These are phyloP conservation scores for Cucumis melo DNA, from an alignment of 306 rosid species.

Conservation along the genomic window DNA sequence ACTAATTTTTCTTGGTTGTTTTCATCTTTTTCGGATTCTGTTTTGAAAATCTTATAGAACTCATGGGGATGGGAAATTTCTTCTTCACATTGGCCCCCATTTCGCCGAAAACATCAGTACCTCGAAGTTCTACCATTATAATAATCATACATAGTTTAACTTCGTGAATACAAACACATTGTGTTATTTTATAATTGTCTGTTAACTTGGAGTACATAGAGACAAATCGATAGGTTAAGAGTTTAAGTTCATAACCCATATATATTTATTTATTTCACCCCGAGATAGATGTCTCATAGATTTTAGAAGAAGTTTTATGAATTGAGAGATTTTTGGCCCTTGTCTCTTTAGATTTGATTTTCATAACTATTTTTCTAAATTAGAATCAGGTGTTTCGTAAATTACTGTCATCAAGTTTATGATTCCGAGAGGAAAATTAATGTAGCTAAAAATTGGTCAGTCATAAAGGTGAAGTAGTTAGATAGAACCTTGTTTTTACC, in stretches of 20 bases:
- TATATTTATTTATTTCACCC: background rate
- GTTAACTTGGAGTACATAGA: background rate
- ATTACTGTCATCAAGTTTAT: background rate
- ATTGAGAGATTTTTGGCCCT: background rate
- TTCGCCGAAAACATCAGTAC: constrained; percentile 33
- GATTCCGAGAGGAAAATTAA: background rate
- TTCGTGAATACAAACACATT: background rate
- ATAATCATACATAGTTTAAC: constrained; percentile 6
- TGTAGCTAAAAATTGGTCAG: background rate
- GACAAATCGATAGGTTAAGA: background rate
- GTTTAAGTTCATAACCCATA: background rate
- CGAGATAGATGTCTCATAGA: background rate
- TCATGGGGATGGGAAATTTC: constrained; percentile 16
- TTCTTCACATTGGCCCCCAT: constrained; percentile 59
- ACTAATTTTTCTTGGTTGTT: background rate
- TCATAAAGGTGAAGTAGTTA: background rate
- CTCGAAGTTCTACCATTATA: constrained; percentile 36
- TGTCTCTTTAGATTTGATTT: background rate
- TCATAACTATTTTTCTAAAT: background rate
- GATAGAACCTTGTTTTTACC: background rate
- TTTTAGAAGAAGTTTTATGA: background rate
- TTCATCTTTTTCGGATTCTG: background rate
- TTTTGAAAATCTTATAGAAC: constrained; percentile 11
- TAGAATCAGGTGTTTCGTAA: background rate
- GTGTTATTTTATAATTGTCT: background rate